These are phyloP conservation scores for Eragrostis nindensis DNA, from an alignment of 176 grass and related monocot species.

Conservation along the genomic window DNA sequence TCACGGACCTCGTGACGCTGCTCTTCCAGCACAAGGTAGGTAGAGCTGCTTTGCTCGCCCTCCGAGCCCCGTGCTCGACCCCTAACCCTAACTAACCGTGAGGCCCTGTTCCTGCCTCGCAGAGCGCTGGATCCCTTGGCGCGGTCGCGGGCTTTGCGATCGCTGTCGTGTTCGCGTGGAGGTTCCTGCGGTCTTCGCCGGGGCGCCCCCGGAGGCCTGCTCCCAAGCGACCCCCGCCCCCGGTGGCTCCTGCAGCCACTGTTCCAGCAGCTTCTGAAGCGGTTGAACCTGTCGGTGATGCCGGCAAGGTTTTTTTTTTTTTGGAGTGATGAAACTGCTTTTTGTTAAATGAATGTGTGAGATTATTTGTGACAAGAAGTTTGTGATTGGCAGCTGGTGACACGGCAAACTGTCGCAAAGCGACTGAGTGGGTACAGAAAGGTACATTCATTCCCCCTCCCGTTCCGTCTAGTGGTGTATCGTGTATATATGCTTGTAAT, in stretches of 20 bases:
- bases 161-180: conserved; percentile 93
- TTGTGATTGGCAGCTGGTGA: conserved; percentile 47
- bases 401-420: conserved; percentile 66
- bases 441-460: conserved; percentile 31
- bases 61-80: neutral
- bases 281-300: conserved; percentile 5
- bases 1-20: conserved; percentile 68
- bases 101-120: neutral
- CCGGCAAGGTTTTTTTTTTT: conserved; percentile 34
- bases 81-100: conserved; percentile 40
- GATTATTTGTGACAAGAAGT: neutral
- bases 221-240: conserved; percentile 62
- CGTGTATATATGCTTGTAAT: neutral
- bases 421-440: conserved; percentile 70
- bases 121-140: conserved; percentile 76
- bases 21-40: conserved; percentile 74
- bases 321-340: neutral
- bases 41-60: neutral
- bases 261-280: neutral
- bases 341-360: neutral
- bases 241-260: neutral
- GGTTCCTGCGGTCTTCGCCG: conserved; percentile 58
- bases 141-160: conserved; percentile 95
- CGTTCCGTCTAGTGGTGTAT: neutral
- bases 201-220: conserved; percentile 38